phyloP scores from a whole-genome alignment of 2,329 filamentous ascomycete genomes.

The Stagonosporopsis cucurbitacearum region DNA sequence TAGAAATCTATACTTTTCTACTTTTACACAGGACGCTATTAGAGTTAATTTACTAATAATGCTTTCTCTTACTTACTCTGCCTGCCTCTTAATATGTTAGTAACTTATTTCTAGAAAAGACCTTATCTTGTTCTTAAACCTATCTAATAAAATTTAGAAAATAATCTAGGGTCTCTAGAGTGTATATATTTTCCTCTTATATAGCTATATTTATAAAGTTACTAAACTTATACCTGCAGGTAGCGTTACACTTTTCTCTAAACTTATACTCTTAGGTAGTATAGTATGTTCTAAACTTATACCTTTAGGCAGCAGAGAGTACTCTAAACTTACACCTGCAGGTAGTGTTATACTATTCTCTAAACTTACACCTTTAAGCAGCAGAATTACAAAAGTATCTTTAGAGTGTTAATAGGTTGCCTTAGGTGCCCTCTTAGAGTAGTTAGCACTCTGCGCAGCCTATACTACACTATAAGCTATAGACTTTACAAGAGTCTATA shows the following conservation, averaged over 20 bases:
- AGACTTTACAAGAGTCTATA: conserved; percentile 1
- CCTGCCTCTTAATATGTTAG: not conserved
- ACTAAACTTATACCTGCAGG: no score
- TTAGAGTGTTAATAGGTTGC: not conserved
- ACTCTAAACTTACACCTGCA: not conserved
- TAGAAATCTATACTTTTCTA: no score
- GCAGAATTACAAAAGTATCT: not conserved
- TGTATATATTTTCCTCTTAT: not conserved
- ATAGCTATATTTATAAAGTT: no score
- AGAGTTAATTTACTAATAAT: no score
- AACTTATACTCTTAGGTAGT: no score
- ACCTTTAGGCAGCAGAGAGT: not conserved
- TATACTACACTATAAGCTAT: not conserved
- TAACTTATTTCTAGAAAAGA: not conserved
- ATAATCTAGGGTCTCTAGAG: not conserved
- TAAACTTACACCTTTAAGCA: not conserved
- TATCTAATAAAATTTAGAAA: conserved; percentile 2
- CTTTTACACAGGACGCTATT: no score
- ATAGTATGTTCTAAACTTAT: no score
- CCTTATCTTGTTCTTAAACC: conserved; percentile 2
- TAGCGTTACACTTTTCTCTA: no score
- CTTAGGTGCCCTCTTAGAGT: not conserved
- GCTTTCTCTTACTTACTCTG: no score
- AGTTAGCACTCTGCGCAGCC: not conserved
- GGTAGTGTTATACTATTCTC: no score